Conservation (phyloP, 306 rosid genomes). For the Oemleria cerasiformis region DNA sequence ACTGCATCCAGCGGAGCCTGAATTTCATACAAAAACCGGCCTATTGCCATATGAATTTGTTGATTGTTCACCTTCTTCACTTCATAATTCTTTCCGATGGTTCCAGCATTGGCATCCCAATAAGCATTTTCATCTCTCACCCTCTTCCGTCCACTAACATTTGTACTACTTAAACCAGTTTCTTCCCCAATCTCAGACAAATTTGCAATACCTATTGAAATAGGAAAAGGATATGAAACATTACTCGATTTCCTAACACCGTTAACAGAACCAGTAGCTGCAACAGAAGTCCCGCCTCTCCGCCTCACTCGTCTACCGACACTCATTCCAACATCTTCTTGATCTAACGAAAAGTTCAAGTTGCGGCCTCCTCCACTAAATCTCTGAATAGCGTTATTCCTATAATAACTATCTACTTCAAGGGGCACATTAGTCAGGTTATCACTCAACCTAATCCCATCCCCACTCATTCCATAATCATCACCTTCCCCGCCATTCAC, state of each 20-base stretch:
- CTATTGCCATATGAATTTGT: conserved; percentile 57
- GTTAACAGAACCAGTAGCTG: conserved; percentile 4
- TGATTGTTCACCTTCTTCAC: conserved; percentile 26
- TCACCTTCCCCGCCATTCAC: conserved; percentile 1
- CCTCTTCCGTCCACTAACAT: conserved; percentile 18
- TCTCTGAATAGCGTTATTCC: background rate
- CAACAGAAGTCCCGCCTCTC: conserved; percentile 3
- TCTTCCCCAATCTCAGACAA: conserved; percentile 22
- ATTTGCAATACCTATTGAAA: conserved; percentile 2
- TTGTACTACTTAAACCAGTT: conserved; percentile 12
- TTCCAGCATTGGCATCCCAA: conserved; percentile 14
- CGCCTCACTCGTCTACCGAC: background rate
- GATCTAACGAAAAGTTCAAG: background rate
- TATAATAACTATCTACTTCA: background rate
- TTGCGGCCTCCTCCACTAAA: background rate
- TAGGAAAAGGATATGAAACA: conserved; percentile 6
- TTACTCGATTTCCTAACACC: conserved; percentile 5
- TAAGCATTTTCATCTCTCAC: conserved; percentile 6
- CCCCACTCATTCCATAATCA: background rate
- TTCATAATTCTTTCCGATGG: background rate
- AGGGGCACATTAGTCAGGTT: conserved; percentile 10
- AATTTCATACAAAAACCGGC: conserved; percentile 67
- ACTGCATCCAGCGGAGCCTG: conserved; percentile 69
- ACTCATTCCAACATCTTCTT: background rate
- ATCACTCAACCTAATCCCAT: conserved; percentile 2